Evolutionary conservation across 495 filamentous ascomycete genomes (phyloP).

Genomic region (Neurospora tetrasperma): DNA sequence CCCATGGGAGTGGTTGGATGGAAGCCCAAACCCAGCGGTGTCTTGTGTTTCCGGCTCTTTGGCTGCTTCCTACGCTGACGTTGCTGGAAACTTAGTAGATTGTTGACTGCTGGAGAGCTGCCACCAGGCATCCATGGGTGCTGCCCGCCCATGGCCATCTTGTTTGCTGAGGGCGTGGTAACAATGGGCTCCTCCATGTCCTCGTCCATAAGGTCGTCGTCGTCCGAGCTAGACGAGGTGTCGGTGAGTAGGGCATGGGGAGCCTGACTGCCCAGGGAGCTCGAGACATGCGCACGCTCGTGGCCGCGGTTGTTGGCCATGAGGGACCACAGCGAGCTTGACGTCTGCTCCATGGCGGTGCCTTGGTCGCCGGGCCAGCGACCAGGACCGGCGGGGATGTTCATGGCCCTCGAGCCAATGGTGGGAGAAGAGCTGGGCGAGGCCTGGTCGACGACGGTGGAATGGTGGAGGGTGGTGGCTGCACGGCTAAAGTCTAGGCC

Average conservation of each 20-base stretch:
- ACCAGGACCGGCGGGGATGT: conserved; percentile 45
- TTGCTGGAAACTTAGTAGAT: conserved; percentile 70
- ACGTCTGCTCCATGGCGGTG: conserved; percentile 23
- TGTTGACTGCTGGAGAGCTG: conserved; percentile 56
- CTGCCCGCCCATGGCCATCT: conserved; percentile 38
- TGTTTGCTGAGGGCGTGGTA: conserved; percentile 55
- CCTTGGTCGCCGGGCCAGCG: conserved; percentile 22
- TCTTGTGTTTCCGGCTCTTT: conserved; percentile 28
- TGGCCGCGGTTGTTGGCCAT: conserved; percentile 34
- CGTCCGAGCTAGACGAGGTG: conserved; percentile 64
- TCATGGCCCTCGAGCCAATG: conserved; percentile 66
- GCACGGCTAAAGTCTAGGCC: conserved; percentile 89
- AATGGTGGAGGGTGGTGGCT: conserved; percentile 92
- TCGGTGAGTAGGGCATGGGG: conserved; percentile 48
- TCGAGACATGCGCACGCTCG: conserved; percentile 68
- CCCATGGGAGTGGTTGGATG: conserved; percentile 17
- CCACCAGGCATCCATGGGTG: conserved; percentile 36
- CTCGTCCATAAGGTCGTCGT: conserved; percentile 70
- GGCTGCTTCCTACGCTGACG: conserved; percentile 50
- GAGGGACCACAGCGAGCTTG: conserved; percentile 35
- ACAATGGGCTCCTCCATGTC: conserved; percentile 71
- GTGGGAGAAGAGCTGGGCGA: conserved; percentile 93
- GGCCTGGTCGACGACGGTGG: conserved; percentile 76
- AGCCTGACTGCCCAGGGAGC: conserved; percentile 71
- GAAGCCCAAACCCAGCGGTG: conserved; percentile 29